Base-by-base conservation (phyloP, 1,139 yeast genomes). In the Saccharomyces hybrid region DNA sequence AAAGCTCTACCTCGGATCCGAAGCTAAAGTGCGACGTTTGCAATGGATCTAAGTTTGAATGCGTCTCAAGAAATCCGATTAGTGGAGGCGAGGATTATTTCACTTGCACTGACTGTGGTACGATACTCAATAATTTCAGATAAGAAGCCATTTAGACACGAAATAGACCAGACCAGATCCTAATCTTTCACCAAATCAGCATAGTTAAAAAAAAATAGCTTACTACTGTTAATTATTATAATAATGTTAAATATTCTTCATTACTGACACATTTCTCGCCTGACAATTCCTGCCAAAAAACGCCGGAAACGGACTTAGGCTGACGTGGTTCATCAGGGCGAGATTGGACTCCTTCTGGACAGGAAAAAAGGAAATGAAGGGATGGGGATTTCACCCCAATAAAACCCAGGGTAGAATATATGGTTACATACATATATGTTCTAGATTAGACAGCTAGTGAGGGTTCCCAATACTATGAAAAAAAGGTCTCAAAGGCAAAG, bases 1-100 rank as follows among this genome's bases (percentile, higher is more conserved):
- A 46, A 12, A 50, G 16, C 12, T 48, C 14, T 9, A 48, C 34
- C 16, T 27, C 41, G 12, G 51, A 19, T 47, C 50, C 8, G 58
- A 56, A 26, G 53, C 32, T 46, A 19, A 58, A 61, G 8, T 73
- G 75, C 58, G 70, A 69, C n/a, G 69, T 70, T 4, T 73, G 76
- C 56, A 66, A 68, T 38, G 69, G 75, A 21, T 70, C 69, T 2
- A 70, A 66, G 46, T 71, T 72, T 48, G 58, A 56, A n/a, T 59
- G 63, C 31, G 51, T 54, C 26, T 42, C 53, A 7, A 53, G 55
- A 3, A 53, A 53, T 16, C 46, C 56, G 9, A 21, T 50, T 3
- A 52, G 56, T 3, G 55, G 59, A 28, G 53, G 55, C 11, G 60
- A 58, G 2, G 49, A 49, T 27, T 60, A 58, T 7, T 61, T 59